A percentile compares a stretch with the other conserved stretches of the same genome.
phyloP scores from a whole-genome alignment of 2,329 filamentous ascomycete genomes.

The Colletotrichum lupini region DNA sequence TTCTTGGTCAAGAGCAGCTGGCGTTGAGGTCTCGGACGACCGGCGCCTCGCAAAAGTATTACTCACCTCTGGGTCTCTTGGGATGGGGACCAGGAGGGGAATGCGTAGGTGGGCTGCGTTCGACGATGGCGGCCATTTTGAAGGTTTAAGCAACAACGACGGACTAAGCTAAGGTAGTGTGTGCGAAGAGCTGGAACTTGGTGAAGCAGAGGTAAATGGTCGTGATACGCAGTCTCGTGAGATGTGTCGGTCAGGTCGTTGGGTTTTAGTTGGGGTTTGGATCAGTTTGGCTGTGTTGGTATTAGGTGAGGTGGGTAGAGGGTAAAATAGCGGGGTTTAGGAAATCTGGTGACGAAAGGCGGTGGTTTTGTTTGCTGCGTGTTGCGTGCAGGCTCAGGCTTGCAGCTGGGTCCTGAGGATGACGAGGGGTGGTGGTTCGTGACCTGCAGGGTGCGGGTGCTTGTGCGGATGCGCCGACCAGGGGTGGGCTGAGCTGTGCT shows the following conservation, averaged over 20 bases:
- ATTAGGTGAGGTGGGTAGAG: neutral
- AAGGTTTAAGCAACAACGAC: slow-evolving; percentile 13
- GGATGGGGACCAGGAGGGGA: slow-evolving; percentile 53
- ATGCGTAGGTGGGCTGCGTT: slow-evolving; percentile 51
- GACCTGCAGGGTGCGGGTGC: slow-evolving; percentile 32
- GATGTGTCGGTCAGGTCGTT: slow-evolving; percentile 6
- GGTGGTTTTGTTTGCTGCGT: neutral
- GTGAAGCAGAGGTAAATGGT: neutral
- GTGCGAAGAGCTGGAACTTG: neutral
- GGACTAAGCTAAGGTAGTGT: slow-evolving; percentile 1
- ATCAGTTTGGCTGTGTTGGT: neutral
- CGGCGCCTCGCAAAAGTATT: too few species aligned
- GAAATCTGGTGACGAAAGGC: slow-evolving; percentile 33
- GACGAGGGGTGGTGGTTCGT: slow-evolving; percentile 28
- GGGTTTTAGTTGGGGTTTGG: neutral
- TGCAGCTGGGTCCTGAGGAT: slow-evolving; percentile 10
- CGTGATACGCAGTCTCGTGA: slow-evolving; percentile 31
- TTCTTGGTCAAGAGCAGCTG: neutral
- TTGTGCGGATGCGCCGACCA: slow-evolving; percentile 19
- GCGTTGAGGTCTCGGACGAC: neutral
- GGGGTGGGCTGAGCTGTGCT: neutral
- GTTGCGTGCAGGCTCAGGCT: neutral
- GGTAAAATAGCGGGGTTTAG: slow-evolving; percentile 30
- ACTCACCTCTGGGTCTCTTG: slow-evolving; percentile 59
- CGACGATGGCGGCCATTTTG: slow-evolving; percentile 55